Percentiles rank a stretch among this genome's conserved stretches.
Conservation (phyloP, 345 rosid species). For the Noccaea bulbosa region DNA sequence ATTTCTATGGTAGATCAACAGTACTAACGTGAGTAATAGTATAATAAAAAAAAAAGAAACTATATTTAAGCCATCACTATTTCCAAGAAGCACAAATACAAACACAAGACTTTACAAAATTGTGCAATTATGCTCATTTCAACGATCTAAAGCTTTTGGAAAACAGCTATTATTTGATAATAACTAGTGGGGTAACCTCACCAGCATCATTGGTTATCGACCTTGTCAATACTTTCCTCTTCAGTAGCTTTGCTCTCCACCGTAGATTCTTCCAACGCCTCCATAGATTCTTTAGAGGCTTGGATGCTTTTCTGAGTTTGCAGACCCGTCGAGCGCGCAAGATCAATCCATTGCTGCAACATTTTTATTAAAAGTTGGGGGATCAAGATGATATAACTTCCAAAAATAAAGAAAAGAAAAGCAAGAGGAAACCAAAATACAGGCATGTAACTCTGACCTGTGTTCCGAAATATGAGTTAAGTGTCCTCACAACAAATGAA, state of each 20-base stretch:
- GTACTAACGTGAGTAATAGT: not conserved
- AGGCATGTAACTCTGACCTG: slow-evolving; percentile 61
- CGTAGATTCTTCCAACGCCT: slow-evolving; percentile 47
- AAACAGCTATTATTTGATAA: slow-evolving; percentile 13
- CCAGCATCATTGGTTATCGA: slow-evolving; percentile 58
- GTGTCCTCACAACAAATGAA: slow-evolving; percentile 82
- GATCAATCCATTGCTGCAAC: slow-evolving; percentile 97
- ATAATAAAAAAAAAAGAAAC: not conserved
- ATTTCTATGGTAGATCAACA: not conserved
- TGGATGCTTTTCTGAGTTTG: slow-evolving; percentile 62
- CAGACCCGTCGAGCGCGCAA: slow-evolving; percentile 81
- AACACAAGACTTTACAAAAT: not conserved
- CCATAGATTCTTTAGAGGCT: slow-evolving; percentile 49
- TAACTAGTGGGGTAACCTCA: slow-evolving; percentile 29
- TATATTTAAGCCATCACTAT: slow-evolving; percentile 23
- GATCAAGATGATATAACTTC: slow-evolving; percentile 6
- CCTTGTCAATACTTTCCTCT: slow-evolving; percentile 64
- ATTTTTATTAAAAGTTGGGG: slow-evolving; percentile 18
- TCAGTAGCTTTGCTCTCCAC: slow-evolving; percentile 57
- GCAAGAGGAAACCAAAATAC: slow-evolving; percentile 24
- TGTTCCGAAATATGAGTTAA: slow-evolving; percentile 94
- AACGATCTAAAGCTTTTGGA: slow-evolving; percentile 7
- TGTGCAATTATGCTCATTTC: slow-evolving; percentile 6
- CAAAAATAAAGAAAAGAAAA: not conserved
- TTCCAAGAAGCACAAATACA: slow-evolving; percentile 6